phyloP scores from a whole-genome alignment of 306 rosid genomes.

The Luffa aegyptiaca region DNA sequence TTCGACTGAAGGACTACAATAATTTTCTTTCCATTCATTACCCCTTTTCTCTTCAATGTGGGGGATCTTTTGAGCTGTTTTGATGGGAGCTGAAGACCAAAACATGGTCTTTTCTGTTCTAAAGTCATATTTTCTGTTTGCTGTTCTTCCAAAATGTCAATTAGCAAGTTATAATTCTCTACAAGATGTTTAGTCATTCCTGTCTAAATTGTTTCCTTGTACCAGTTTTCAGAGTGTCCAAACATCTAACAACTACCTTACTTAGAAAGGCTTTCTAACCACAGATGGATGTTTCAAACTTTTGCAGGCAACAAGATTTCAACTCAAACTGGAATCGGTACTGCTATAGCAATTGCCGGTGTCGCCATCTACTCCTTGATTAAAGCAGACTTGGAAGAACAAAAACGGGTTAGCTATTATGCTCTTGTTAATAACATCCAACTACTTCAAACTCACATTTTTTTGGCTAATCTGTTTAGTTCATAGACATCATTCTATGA shows the following conservation, averaged over 20 bases:
- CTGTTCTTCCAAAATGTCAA: background rate
- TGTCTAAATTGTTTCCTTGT: background rate
- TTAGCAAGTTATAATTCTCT: background rate
- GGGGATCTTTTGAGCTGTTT: background rate
- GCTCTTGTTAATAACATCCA: background rate
- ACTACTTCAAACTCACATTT: background rate
- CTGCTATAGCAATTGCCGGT: constrained; percentile 65
- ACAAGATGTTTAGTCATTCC: background rate
- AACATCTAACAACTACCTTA: background rate
- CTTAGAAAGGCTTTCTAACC: background rate
- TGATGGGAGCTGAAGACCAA: background rate
- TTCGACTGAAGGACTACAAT: background rate
- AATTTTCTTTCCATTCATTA: too few relatives aligned
- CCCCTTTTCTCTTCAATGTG: too few relatives aligned
- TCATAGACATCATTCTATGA: background rate
- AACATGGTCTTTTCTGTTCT: background rate
- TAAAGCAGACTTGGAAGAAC: constrained; percentile 63
- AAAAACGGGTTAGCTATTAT: constrained; percentile 34
- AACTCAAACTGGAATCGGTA: constrained; percentile 65
- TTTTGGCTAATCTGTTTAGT: background rate
- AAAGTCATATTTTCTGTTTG: background rate
- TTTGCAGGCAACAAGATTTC: constrained; percentile 58
- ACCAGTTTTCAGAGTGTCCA: background rate
- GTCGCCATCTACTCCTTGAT: constrained; percentile 68
- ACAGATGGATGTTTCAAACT: background rate